A percentile compares a stretch with the other conserved stretches of the same genome.
Evolutionary conservation across 176 grass and related monocot genomes (phyloP).

Genomic region (Canna indica): DNA sequence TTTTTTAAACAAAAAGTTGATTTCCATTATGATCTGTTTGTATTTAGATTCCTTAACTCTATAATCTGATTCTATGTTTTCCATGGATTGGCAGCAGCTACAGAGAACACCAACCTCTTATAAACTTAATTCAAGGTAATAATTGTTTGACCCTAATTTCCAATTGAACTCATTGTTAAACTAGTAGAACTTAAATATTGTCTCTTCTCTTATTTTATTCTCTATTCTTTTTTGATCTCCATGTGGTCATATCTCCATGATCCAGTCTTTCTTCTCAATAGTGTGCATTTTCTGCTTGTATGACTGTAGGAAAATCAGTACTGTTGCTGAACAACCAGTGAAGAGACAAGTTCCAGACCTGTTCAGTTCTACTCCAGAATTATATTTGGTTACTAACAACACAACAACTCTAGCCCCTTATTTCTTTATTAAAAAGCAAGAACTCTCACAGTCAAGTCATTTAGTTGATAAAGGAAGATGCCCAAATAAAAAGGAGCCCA

Average conservation of each 20-base stretch:
- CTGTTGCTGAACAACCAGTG: not conserved
- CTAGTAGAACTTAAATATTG: no score
- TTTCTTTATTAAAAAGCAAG: not conserved
- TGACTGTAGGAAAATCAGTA: not conserved
- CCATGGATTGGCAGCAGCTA: not conserved
- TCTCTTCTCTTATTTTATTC: no score
- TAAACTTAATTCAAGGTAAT: constrained; percentile 2
- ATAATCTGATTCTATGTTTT: not conserved
- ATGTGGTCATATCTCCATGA: no score
- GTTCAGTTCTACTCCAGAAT: not conserved
- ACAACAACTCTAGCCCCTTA: not conserved
- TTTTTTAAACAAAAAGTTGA: not conserved
- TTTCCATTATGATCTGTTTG: not conserved
- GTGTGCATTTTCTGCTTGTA: not conserved
- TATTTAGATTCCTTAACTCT: not conserved
- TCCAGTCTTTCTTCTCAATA: no score
- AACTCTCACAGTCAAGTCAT: not conserved
- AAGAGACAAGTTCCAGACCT: not conserved
- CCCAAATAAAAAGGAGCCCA: not conserved
- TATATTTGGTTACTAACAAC: not conserved
- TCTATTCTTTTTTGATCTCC: no score
- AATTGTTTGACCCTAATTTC: not conserved
- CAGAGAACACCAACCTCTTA: not conserved
- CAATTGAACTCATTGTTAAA: no score
- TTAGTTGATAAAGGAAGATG: constrained; percentile 1